phyloP scores from a whole-genome alignment of 129 eudicot species.

The Silybum marianum region DNA sequence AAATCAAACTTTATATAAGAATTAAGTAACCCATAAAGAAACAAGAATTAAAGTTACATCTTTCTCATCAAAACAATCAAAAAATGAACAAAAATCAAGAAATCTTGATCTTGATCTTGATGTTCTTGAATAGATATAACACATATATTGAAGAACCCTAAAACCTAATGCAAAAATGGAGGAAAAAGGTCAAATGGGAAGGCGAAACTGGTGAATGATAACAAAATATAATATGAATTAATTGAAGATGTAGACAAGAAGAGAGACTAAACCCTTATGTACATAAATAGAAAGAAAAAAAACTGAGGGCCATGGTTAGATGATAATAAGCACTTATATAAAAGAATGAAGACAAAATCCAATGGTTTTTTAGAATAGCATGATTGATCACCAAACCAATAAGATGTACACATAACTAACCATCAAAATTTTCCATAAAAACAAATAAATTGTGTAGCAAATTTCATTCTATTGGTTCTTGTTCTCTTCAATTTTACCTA shows the following conservation, averaged over 20 bases:
- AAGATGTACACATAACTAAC: not conserved
- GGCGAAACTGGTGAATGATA: slow-evolving; percentile 26
- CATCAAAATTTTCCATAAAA: slow-evolving; percentile 32
- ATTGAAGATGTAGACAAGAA: slow-evolving; percentile 35
- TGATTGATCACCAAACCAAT: slow-evolving; percentile 38
- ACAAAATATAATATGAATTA: slow-evolving; percentile 21
- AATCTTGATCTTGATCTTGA: not conserved
- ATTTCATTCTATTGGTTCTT: slow-evolving; percentile 5
- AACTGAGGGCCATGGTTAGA: slow-evolving; percentile 37
- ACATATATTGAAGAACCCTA: slow-evolving; percentile 15
- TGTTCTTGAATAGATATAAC: slow-evolving; percentile 21
- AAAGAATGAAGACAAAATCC: slow-evolving; percentile 36
- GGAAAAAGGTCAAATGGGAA: slow-evolving; percentile 26
- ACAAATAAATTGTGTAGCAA: slow-evolving; percentile 22
- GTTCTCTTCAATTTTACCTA: slow-evolving; percentile 10
- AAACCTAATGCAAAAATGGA: not conserved
- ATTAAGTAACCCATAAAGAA: slow-evolving; percentile 9
- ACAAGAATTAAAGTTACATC: not conserved
- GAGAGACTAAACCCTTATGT: slow-evolving; percentile 35
- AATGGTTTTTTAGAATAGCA: slow-evolving; percentile 25
- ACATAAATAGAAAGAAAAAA: slow-evolving; percentile 26
- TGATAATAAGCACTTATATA: slow-evolving; percentile 34
- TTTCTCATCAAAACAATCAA: slow-evolving; percentile 14
- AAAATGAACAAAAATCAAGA: not conserved
- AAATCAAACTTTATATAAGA: slow-evolving; percentile 16